phyloP scores from a whole-genome alignment of 805 yeast genomes.

The Hanseniaspora thailandica region DNA sequence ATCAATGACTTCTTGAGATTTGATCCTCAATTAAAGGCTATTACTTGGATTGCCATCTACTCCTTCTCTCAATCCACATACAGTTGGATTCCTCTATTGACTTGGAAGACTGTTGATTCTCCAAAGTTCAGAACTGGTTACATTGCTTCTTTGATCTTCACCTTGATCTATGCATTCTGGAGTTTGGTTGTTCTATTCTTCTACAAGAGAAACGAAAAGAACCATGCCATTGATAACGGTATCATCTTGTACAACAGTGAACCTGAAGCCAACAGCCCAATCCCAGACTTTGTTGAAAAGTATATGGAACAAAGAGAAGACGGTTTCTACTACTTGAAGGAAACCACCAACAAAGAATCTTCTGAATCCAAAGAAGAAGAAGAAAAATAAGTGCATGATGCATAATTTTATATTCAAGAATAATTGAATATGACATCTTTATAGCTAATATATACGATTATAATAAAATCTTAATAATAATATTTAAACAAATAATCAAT shows the following conservation, averaged over 20 bases:
- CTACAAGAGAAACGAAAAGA: conserved; percentile 43
- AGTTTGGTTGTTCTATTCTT: conserved; percentile 41
- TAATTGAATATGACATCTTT: not conserved
- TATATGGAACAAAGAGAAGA: conserved; percentile 25
- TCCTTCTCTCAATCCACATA: conserved; percentile 48
- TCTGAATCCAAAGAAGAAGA: not conserved
- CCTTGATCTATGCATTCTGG: conserved; percentile 37
- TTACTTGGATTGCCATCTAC: conserved; percentile 46
- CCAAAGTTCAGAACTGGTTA: conserved; percentile 48
- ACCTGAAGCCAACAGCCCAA: conserved; percentile 23
- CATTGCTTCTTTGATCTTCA: conserved; percentile 39
- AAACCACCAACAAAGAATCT: not conserved
- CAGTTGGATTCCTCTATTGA: conserved; percentile 45
- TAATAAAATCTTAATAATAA: not conserved
- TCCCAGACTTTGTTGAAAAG: conserved; percentile 25
- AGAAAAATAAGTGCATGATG: not conserved
- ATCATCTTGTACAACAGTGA: conserved; percentile 36
- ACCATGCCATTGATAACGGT: conserved; percentile 37
- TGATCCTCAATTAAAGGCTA: conserved; percentile 45
- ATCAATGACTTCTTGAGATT: conserved; percentile 47
- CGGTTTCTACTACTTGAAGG: conserved; percentile 21
- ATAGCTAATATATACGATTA: not conserved
- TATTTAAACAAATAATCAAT: not conserved
- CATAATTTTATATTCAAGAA: not conserved
- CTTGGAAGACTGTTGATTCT: conserved; percentile 47